Percentiles rank a stretch among this genome's conserved stretches.
phyloP scores from a whole-genome alignment of 192 early-diverging fungal genomes.

The Coemansia sp. region DNA sequence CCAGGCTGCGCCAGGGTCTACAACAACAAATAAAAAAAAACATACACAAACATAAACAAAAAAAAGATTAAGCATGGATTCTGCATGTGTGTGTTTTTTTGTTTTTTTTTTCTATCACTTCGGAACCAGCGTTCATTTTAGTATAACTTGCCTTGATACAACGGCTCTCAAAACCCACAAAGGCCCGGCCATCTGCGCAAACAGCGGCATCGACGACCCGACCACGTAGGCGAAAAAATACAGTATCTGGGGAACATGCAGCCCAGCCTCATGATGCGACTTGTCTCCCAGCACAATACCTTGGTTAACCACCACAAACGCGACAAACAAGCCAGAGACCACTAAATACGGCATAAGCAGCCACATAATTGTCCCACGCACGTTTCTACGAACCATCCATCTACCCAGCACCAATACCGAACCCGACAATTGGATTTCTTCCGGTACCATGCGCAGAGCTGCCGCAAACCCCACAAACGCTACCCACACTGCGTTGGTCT shows the following conservation, averaged over 20 bases:
- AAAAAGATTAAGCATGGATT: no score
- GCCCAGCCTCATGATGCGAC: conserved; percentile 72
- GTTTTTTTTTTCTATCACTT: neutral
- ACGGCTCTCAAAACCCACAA: conserved; percentile 16
- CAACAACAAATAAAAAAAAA: neutral
- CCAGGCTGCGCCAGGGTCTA: conserved; percentile 15
- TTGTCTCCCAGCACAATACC: conserved; percentile 91
- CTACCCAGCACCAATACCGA: neutral
- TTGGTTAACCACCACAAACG: conserved; percentile 74
- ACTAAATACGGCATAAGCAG: conserved; percentile 11
- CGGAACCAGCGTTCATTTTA: no score
- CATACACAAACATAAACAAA: neutral
- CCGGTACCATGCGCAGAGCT: conserved; percentile 15
- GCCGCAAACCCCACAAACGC: conserved; percentile 58
- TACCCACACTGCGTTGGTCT: conserved; percentile 93
- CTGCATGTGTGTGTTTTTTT: no score
- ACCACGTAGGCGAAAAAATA: conserved; percentile 75
- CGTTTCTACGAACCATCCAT: neutral
- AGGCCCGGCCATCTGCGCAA: conserved; percentile 40
- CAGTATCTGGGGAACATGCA: conserved; percentile 83
- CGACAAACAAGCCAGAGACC: conserved; percentile 56
- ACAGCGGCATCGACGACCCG: conserved; percentile 53
- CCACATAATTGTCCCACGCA: neutral
- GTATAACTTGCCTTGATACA: neutral
- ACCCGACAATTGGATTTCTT: neutral